Conservation (phyloP, 129 eudicot species). For the Flaveria bidentis region DNA sequence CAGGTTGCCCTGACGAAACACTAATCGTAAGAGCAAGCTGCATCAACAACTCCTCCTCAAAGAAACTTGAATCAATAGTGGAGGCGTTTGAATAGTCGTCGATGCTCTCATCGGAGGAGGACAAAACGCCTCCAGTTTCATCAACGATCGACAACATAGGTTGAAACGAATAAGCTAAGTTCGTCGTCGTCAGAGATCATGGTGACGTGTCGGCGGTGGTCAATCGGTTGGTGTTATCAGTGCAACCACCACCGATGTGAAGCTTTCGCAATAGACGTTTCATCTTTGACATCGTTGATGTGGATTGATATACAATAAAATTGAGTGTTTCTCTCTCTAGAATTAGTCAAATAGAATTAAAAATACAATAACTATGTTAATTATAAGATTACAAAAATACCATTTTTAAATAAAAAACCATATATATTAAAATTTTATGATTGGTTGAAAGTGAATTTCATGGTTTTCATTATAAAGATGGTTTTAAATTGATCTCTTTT, state of each 20-base stretch:
- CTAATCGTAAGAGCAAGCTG: slow-evolving; percentile 89
- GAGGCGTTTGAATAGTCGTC: slow-evolving; percentile 22
- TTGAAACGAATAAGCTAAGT: slow-evolving; percentile 23
- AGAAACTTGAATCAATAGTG: slow-evolving; percentile 48
- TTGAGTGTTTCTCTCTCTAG: too few species aligned
- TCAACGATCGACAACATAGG: slow-evolving; percentile 19
- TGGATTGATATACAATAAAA: too few species aligned
- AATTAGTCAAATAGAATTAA: too few species aligned
- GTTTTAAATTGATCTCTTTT: too few species aligned
- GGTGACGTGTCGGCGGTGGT: too few species aligned
- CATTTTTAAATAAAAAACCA: too few species aligned
- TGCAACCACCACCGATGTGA: slow-evolving; percentile 62
- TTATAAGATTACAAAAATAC: too few species aligned
- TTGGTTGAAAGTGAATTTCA: too few species aligned
- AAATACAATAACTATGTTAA: too few species aligned
- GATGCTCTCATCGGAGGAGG: slow-evolving; percentile 31
- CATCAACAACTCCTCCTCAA: slow-evolving; percentile 88
- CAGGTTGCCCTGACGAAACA: slow-evolving; percentile 57
- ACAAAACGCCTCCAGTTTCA: slow-evolving; percentile 13
- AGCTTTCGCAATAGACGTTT: slow-evolving; percentile 82
- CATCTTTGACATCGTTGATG: slow-evolving; percentile 73
- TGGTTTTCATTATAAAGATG: too few species aligned
- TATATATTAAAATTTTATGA: too few species aligned
- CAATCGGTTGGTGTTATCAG: too few species aligned
- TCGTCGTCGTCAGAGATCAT: slow-evolving; percentile 9